Evolutionary conservation across 306 rosid genomes (phyloP), one percentile per base, ranked within the genome.

Genomic region (Cucumis sativus): DNA sequence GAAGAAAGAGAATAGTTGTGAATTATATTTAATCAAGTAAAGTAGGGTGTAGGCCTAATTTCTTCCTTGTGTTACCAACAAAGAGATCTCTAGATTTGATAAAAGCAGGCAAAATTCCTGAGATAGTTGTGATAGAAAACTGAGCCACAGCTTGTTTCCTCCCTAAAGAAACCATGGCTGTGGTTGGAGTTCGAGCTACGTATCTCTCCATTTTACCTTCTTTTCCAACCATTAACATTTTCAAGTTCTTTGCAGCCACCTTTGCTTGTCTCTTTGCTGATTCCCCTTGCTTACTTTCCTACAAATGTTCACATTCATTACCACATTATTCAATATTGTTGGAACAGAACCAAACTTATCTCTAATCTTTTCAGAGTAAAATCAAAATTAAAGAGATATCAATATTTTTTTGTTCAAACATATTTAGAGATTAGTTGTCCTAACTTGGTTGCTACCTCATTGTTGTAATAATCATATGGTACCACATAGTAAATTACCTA

Each of bases 71-170:
- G 76, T 57, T 89, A 62, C 93, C 92, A 30, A 91, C 93, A 78
- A 91, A 91, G 72, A 93, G 88, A 78, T 93, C 93, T 65, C 89
- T 79, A 5, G 93, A 91, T 73, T 93, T 93, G 55, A 91, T 61
- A 64, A 83, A 8, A 61, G 90, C 92, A 17, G 97, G 93, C 56
- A 91, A 30, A 63, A 84, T 78, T 80, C 97, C 96, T 10, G 45
- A 45, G 33, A 86, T 56, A 35, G 93, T 89, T 7, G 87, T 57
- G 77, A 82, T 80, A 8, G 96, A 86, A 41, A 88, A 54, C 76
- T 91, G 93, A 10, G 96, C 92, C 68, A 91, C 92, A 0, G 87
- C 98, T 1, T 91, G 88, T 79, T 84, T 83, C 85, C 92, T 84
- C 57, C 97, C 97, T 45, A 89, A 93, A 16, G 96, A 88, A 77